A percentile compares a stretch with the other conserved stretches of the same genome.
These are phyloP conservation scores for Pythium guiyangense DNA, from an alignment of 352 stramenopile species.

Conservation along the genomic window DNA sequence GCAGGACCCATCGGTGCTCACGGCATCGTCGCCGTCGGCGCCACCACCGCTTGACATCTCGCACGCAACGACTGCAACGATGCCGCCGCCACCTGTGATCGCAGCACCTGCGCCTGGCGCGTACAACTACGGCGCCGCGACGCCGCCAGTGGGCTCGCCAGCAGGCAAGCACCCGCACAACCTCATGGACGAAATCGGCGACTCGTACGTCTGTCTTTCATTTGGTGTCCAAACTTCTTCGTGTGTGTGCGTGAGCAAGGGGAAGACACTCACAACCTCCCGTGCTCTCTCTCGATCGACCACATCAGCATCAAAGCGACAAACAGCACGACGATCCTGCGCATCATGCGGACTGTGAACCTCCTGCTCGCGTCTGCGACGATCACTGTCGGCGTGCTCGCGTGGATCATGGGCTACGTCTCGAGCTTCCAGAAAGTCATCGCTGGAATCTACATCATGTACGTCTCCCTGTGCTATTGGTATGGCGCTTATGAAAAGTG, in stretches of 20 bases:
- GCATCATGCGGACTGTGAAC: slow-evolving; percentile 76
- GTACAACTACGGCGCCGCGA: slow-evolving; percentile 24
- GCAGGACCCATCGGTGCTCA: slow-evolving; percentile 37
- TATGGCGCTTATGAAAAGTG: background rate
- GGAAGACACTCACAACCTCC: background rate
- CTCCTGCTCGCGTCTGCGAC: slow-evolving; percentile 70
- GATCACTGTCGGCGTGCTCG: slow-evolving; percentile 60
- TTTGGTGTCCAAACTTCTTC: too few species aligned
- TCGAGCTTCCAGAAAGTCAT: slow-evolving; percentile 78
- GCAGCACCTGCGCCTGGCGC: slow-evolving; percentile 22
- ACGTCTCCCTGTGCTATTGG: slow-evolving; percentile 12
- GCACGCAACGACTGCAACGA: slow-evolving; percentile 22
- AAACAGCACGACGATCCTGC: slow-evolving; percentile 77
- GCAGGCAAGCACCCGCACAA: slow-evolving; percentile 16
- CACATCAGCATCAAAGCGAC: slow-evolving; percentile 65
- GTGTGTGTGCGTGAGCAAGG: background rate
- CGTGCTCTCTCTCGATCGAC: background rate
- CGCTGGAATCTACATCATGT: slow-evolving; percentile 87
- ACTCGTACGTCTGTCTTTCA: slow-evolving; percentile 48
- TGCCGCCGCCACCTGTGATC: slow-evolving; percentile 32
- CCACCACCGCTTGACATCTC: slow-evolving; percentile 19
- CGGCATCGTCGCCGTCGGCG: slow-evolving; percentile 20
- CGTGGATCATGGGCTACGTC: slow-evolving; percentile 80
- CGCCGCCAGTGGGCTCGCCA: slow-evolving; percentile 10
- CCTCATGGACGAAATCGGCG: slow-evolving; percentile 83